Evolutionary conservation across 1,284 basidiomycete species (phyloP).

Genomic region (Apiotrichum sp.): DNA sequence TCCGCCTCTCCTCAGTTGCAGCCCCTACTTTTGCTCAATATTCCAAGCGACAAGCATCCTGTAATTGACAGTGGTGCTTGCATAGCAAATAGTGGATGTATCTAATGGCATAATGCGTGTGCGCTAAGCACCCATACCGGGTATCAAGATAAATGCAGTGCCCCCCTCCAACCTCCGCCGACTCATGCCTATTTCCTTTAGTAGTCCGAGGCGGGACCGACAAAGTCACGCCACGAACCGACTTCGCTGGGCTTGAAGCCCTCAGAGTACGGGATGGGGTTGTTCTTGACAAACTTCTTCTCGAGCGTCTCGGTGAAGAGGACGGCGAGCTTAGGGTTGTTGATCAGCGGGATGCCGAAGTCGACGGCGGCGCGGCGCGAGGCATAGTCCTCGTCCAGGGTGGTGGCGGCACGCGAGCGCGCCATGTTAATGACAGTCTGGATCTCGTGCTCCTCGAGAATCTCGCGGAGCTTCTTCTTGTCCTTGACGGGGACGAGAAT

Average conservation of each 20-base stretch:
- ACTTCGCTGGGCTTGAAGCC: constrained; percentile 91
- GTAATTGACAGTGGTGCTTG: constrained; percentile 6
- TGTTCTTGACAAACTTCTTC: constrained; percentile 80
- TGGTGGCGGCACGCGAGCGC: constrained; percentile 67
- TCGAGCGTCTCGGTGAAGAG: constrained; percentile 87
- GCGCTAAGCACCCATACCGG: constrained; percentile 1
- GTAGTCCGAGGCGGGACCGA: constrained; percentile 50
- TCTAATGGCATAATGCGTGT: constrained; percentile 7
- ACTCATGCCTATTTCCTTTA: constrained; percentile 4
- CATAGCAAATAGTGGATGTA: constrained; percentile 10
- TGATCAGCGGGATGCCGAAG: constrained; percentile 76
- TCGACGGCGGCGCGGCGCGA: constrained; percentile 86
- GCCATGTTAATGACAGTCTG: constrained; percentile 94
- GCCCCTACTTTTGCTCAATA: no score
- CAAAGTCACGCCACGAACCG: constrained; percentile 81
- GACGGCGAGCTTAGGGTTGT: constrained; percentile 81
- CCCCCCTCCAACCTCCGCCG: no score
- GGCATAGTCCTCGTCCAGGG: constrained; percentile 92
- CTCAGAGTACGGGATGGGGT: constrained; percentile 74
- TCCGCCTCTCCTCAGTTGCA: no score
- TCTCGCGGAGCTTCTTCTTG: constrained; percentile 85
- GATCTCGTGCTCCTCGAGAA: constrained; percentile 82
- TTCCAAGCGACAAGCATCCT: no score
- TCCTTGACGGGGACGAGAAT: constrained; percentile 97
- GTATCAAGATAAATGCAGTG: constrained; percentile 8